Evolutionary conservation across 345 rosid species (phyloP).

Genomic region (Viola odorata): DNA sequence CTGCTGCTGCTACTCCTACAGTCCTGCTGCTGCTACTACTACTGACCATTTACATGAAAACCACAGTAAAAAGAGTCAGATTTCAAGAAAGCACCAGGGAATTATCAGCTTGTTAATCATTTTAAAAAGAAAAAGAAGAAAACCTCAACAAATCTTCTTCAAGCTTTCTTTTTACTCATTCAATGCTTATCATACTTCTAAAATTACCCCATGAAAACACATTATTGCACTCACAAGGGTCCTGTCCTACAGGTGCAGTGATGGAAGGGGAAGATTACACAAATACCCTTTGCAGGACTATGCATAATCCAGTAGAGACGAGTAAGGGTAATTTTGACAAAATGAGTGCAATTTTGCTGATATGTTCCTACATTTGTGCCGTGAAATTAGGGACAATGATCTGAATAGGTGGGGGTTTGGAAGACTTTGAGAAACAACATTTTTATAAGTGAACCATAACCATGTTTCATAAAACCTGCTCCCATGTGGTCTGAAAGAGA

Average conservation of each 20-base stretch:
- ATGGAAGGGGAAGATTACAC: conserved; percentile 17
- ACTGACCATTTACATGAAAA: conserved; percentile 10
- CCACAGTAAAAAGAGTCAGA: conserved; percentile 13
- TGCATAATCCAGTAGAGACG: too few relatives aligned
- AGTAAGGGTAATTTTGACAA: too few relatives aligned
- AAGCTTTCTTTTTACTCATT: too few relatives aligned
- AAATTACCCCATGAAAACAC: not conserved
- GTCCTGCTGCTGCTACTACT: too few relatives aligned
- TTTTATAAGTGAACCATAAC: not conserved
- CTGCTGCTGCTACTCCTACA: too few relatives aligned
- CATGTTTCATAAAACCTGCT: conserved; percentile 9
- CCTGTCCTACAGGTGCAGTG: conserved; percentile 6
- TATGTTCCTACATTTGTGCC: conserved; percentile 47
- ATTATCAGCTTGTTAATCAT: conserved; percentile 9
- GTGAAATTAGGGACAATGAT: conserved; percentile 40
- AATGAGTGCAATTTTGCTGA: too few relatives aligned
- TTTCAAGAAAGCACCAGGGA: not conserved
- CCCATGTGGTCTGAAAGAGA: conserved; percentile 16
- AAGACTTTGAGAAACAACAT: not conserved
- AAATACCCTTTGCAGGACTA: conserved; percentile 15
- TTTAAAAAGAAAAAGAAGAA: too few relatives aligned
- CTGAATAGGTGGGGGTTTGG: conserved; percentile 28
- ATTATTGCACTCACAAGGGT: conserved; percentile 25
- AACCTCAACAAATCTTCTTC: too few relatives aligned
- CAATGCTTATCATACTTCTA: too few relatives aligned